Base-by-base conservation (phyloP, 495 filamentous ascomycete species). In the Penicillium subrubescens region DNA sequence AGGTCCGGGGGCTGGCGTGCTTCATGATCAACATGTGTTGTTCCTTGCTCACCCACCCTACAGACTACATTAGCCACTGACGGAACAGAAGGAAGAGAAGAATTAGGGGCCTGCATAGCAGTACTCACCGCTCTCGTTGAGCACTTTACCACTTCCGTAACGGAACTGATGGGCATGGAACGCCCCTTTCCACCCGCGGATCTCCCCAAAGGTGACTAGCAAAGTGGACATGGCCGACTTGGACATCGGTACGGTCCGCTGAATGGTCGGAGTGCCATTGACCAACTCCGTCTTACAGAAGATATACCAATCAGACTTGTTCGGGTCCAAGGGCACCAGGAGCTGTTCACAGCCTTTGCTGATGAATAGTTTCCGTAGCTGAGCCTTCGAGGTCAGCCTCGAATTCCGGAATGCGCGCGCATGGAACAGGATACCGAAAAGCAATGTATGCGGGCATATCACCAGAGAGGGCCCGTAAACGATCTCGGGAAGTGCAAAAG, bases 381-480 rank as follows among this genome's bases (percentile, higher is more conserved):
- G 23, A 59, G 60, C 65, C 27, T 62, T 70, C 34, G 53, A 70
- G 25, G 48, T 64, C 37, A 70, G 61, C 61, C 54, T 62, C 11
- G 50, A 53, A 53, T 53, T 53, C 11, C 50, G 50, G 58, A 70
- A 70, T 33, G 53, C 54, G 19, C 58, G 37, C 2, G 53, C 12
- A 53, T 70, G 48, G 54, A 70, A 70, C 25, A 70, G 46, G 37
- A 70, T 67, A 50, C 57, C 48, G 37, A 70, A 67, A 50, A 71
- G 65, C 25, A 71, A 48, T 23, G 52, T 19, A 63, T 68, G 34
- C 51, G 57, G 68, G 59, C 56, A 63, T n/a, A 71, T 60, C 31
- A 70, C 39, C 19, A 71, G 60, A 23, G 62, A 65, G 51, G 52
- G 27, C 0, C 63, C 33, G 8, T 68, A 64, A 37, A 71, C 34